Conservation (phyloP, 495 filamentous ascomycete genomes). For the Rhypophila decipiens region DNA sequence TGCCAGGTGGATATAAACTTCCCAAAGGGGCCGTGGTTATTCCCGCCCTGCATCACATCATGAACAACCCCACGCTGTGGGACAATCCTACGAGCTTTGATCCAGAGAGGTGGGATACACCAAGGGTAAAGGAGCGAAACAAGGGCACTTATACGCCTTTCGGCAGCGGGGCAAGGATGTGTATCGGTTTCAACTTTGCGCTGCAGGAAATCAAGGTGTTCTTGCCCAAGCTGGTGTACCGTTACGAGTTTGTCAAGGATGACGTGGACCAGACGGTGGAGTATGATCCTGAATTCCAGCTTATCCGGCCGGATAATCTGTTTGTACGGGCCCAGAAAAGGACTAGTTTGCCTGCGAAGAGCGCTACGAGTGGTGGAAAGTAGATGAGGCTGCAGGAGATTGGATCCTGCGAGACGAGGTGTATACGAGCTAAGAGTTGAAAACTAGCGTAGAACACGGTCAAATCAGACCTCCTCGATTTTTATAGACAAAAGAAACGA, state of each 20-base stretch:
- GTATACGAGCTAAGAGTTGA: too few relatives aligned
- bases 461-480: too few relatives aligned
- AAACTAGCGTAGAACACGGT: too few relatives aligned
- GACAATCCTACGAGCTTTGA: conserved; percentile 46
- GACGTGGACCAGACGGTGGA: neutral
- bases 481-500: too few relatives aligned
- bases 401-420: too few relatives aligned
- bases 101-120: conserved; percentile 49
- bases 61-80: conserved; percentile 48
- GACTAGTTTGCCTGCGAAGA: neutral
- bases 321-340: neutral
- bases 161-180: conserved; percentile 41
- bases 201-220: conserved; percentile 48
- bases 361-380: too few relatives aligned
- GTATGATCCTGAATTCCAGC: neutral
- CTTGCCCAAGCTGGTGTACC: conserved; percentile 44
- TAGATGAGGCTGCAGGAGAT: too few relatives aligned
- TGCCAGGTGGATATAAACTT: conserved; percentile 49
- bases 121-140: conserved; percentile 38
- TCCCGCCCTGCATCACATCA: conserved; percentile 42
- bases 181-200: conserved; percentile 55
- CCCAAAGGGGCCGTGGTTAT: conserved; percentile 43
- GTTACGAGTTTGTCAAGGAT: conserved; percentile 25
- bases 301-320: neutral
- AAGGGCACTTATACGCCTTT: conserved; percentile 47